Base-by-base conservation (phyloP, 108 stramenopile species). In the Cyclotella choctawhatcheeana region DNA sequence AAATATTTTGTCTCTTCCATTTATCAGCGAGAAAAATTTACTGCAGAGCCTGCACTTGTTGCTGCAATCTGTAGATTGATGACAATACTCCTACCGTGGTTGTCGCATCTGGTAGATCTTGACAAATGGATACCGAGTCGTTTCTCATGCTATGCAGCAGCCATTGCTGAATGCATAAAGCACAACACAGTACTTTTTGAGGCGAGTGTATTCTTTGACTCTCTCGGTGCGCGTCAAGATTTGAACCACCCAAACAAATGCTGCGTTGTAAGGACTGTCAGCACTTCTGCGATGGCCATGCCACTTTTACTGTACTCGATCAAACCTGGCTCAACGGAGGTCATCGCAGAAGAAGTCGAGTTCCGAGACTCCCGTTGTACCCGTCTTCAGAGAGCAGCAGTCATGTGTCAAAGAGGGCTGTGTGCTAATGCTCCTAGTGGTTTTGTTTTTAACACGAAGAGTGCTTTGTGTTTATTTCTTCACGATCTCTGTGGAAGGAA, bases 171-270 rank as follows among this genome's bases (percentile, higher is more conserved):
- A 31, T 66, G 54, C 34, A 75, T 66, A 7, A 29, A 34, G 6
- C 91, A 95, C 54, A 86, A 89, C 35, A 75, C 69, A 25, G 88
- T 95, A 8, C 45, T 73, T 29, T 59, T 83, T 25, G 94, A 95
- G 68, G 89, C 77, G 1, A 50, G 88, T 59, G 90, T 83, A 25
- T 95, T 95, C 76, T 92, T 89, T 69, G 94, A 95, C 51, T 74
- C 82, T 22, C 45, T 89, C 47, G 74, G 81, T 52, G 47, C 37
- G 17, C 40, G 86, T 37, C 30, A 45, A 35, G 22, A 70, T 26
- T 44, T 85, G 0, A 58, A 88, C 40, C 75, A 79, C 6, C 43
- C 76, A 1, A 79, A 60, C 25, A 58, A 31, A 10, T 68, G 62
- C 20, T 82, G 84, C 24, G 56, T 91, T 29, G 54, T 78, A 17